phyloP scores from a whole-genome alignment of 441 rosid species.

The Hura crepitans region DNA sequence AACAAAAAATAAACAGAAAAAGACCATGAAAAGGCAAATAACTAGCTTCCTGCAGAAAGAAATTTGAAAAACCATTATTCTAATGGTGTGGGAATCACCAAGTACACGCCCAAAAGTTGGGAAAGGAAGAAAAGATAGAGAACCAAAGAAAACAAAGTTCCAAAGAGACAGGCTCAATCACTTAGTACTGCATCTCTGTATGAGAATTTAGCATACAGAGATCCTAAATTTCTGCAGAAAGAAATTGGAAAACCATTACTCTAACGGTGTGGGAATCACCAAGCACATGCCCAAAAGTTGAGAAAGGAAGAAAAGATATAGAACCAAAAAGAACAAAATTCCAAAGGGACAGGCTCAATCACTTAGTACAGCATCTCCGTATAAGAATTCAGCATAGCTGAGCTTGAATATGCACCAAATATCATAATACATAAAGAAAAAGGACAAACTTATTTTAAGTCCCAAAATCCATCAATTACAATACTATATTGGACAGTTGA shows the following conservation, averaged over 20 bases:
- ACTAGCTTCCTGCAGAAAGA: neutral
- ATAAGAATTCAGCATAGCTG: neutral
- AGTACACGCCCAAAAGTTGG: neutral
- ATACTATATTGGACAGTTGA: neutral
- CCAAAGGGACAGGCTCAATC: neutral
- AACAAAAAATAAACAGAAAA: neutral
- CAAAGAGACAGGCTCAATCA: neutral
- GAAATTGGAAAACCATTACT: too few relatives aligned
- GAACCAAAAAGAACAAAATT: neutral
- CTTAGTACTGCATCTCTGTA: neutral
- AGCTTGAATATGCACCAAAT: neutral
- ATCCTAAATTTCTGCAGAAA: too few relatives aligned
- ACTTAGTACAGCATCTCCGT: neutral
- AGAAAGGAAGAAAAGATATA: neutral
- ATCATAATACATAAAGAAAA: neutral
- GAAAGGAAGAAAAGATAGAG: neutral
- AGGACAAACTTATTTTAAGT: neutral
- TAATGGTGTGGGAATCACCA: neutral
- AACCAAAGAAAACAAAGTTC: neutral
- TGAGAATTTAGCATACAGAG: neutral
- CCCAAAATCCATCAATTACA: neutral
- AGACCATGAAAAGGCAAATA: neutral
- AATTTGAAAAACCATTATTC: neutral
- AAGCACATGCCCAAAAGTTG: neutral
- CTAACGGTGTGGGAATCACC: neutral